Percentiles rank a stretch among this genome's conserved stretches.
Conservation (phyloP, 192 early-diverging fungal species). For the Gamsiella multidivaricata region DNA sequence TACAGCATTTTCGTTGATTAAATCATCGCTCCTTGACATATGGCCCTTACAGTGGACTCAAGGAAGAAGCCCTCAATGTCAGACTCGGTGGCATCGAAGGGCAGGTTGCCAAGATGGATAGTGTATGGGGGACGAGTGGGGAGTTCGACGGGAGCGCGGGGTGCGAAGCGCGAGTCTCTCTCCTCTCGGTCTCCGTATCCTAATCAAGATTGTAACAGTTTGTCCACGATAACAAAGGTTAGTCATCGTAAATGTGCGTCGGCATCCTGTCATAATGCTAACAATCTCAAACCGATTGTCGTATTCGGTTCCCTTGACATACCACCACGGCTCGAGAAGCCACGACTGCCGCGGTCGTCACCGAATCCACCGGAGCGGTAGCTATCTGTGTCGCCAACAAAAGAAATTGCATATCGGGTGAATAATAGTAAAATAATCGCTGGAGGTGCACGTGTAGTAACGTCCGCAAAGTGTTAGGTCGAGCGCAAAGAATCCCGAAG, state of each 20-base stretch:
- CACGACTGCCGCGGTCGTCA: conserved; percentile 36
- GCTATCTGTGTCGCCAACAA: conserved; percentile 17
- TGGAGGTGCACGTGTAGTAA: too few species aligned
- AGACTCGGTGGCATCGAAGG: conserved; percentile 83
- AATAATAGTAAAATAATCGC: background rate
- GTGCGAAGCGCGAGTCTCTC: conserved; percentile 56
- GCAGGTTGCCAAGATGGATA: conserved; percentile 90
- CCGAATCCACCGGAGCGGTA: conserved; percentile 51
- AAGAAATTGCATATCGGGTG: background rate
- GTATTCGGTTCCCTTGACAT: too few species aligned
- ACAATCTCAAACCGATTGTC: conserved; percentile 3
- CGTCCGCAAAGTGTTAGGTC: too few species aligned
- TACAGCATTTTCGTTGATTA: background rate
- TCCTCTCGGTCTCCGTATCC: conserved; percentile 40
- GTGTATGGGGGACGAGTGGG: conserved; percentile 91
- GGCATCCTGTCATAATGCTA: too few species aligned
- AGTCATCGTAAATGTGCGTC: too few species aligned
- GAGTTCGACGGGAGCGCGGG: conserved; percentile 67
- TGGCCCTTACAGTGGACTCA: conserved; percentile 68
- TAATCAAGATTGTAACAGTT: too few species aligned
- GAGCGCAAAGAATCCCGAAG: background rate
- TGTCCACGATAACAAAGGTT: too few species aligned
- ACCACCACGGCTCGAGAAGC: conserved; percentile 55
- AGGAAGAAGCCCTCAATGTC: conserved; percentile 81
- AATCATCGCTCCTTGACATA: background rate